phyloP scores from a whole-genome alignment of 768 basidiomycete species.

The Tulasnella sp. region DNA sequence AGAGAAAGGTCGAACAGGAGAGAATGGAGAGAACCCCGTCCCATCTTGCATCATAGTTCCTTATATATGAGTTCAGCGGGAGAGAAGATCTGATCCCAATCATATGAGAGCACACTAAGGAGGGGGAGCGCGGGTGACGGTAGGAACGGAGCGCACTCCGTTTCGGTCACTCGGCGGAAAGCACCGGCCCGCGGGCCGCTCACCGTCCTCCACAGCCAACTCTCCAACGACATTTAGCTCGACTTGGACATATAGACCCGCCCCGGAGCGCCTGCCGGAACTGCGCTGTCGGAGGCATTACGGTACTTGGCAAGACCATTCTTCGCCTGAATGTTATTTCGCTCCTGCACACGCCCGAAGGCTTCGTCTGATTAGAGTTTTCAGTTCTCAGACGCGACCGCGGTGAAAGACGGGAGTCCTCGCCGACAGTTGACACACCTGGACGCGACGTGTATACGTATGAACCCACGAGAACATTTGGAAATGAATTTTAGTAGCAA shows the following conservation, averaged over 20 bases:
- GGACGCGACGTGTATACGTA: too few species aligned
- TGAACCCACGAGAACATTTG: not conserved
- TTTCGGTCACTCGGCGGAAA: constrained; percentile 6
- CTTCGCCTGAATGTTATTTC: too few species aligned
- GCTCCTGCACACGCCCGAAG: not conserved
- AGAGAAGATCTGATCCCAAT: constrained; percentile 2
- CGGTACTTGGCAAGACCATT: not conserved
- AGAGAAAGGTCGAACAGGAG: not conserved
- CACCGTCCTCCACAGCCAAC: not conserved
- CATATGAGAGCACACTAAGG: constrained; percentile 4
- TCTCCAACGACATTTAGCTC: not conserved
- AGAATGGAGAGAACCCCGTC: not conserved
- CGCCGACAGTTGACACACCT: too few species aligned
- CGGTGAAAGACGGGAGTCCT: too few species aligned
- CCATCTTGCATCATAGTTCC: not conserved
- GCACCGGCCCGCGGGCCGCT: not conserved
- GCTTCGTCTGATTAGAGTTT: not conserved
- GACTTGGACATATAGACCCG: not conserved
- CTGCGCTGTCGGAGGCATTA: not conserved
- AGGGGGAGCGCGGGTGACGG: not conserved
- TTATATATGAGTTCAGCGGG: not conserved
- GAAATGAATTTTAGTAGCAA: not conserved
- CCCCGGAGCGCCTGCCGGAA: not conserved
- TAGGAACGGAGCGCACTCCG: not conserved
- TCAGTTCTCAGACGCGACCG: not conserved